These are phyloP conservation scores for Castanea crenata DNA, from an alignment of 306 rosid genomes.

Conservation along the genomic window DNA sequence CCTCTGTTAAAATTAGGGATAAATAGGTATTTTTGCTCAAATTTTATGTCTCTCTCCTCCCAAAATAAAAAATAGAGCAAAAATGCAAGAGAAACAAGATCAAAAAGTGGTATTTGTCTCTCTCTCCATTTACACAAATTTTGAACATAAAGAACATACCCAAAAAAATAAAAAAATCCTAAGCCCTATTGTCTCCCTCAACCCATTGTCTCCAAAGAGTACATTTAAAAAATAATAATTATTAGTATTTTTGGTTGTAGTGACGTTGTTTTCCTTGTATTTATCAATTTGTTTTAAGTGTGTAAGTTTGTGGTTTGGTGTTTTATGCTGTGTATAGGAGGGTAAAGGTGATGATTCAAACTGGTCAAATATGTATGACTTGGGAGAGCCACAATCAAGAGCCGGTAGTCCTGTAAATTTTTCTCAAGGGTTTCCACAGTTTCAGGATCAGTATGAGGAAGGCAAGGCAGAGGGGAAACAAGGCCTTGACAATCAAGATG, in stretches of 20 bases:
- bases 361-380: slow-evolving; percentile 50
- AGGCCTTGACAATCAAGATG: slow-evolving; percentile 52
- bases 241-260: no score
- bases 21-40: no score
- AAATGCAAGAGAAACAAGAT: no score
- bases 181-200: no score
- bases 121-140: no score
- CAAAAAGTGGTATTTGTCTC: no score
- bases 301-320: not conserved
- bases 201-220: not conserved
- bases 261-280: not conserved
- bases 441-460: slow-evolving; percentile 23
- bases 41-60: no score
- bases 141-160: no score
- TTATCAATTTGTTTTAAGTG: not conserved
- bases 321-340: slow-evolving; percentile 29
- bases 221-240: not conserved
- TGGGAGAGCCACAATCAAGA: slow-evolving; percentile 48
- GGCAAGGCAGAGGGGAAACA: slow-evolving; percentile 43
- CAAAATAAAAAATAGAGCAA: no score
- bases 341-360: slow-evolving; percentile 41
- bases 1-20: no score
- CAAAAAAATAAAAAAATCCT: no score
- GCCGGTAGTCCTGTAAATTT: slow-evolving; percentile 35
- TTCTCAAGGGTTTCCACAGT: slow-evolving; percentile 30